phyloP scores from a whole-genome alignment of 305 asterid species.

The Fraxinus dipetala region DNA sequence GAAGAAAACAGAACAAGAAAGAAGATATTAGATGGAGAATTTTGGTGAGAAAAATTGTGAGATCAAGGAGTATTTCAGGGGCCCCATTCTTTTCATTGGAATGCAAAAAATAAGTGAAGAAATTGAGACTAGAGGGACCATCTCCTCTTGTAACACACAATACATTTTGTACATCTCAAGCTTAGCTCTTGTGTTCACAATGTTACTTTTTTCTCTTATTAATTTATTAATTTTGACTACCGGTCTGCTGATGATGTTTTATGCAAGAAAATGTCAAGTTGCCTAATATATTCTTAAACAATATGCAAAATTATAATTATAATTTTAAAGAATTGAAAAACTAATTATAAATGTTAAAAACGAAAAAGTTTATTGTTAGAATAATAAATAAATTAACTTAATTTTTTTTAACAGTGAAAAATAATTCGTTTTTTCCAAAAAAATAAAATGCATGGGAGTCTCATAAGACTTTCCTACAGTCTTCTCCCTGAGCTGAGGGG shows the following conservation, averaged over 20 bases:
- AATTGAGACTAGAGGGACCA: neutral
- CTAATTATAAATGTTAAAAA: neutral
- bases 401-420: too few relatives aligned
- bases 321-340: neutral
- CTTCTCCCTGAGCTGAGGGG: too few relatives aligned
- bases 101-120: neutral
- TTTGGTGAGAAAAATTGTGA: constrained; percentile 78
- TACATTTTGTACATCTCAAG: neutral
- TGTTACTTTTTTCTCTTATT: neutral
- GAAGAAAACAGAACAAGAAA: constrained; percentile 60
- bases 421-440: too few relatives aligned
- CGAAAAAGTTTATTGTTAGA: too few relatives aligned
- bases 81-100: constrained; percentile 73
- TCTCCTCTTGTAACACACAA: neutral
- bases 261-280: neutral
- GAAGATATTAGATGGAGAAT: constrained; percentile 82
- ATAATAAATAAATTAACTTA: too few relatives aligned
- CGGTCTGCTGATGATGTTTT: neutral
- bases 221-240: neutral
- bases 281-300: too few relatives aligned
- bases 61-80: constrained; percentile 80
- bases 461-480: too few relatives aligned
- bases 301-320: too few relatives aligned
- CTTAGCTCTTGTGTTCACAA: neutral
- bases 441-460: too few relatives aligned